phyloP scores from a whole-genome alignment of 2,329 filamentous ascomycete species.

The Xylogone sp. region DNA sequence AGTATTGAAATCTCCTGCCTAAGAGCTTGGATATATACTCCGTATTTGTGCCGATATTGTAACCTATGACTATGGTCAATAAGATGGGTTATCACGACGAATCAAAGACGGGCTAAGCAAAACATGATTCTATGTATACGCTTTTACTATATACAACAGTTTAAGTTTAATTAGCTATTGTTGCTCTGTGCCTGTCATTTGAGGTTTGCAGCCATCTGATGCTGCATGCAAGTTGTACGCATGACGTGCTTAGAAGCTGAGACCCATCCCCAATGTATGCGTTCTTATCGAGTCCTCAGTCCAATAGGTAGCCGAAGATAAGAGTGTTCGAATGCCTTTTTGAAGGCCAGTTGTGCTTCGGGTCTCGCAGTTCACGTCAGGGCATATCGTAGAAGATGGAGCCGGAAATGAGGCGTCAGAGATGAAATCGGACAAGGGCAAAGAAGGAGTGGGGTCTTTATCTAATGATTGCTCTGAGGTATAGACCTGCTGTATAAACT shows the following conservation, averaged over 20 bases:
- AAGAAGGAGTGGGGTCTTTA: neutral
- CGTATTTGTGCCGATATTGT: too few relatives aligned
- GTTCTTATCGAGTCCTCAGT: neutral
- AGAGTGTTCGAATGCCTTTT: neutral
- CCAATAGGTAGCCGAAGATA: neutral
- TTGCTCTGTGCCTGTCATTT: too few relatives aligned
- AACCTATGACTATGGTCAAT: too few relatives aligned
- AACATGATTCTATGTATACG: too few relatives aligned
- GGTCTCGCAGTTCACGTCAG: neutral
- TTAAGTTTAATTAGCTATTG: too few relatives aligned
- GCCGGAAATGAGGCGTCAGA: neutral
- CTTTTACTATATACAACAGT: too few relatives aligned
- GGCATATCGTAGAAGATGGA: neutral
- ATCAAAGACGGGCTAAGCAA: too few relatives aligned
- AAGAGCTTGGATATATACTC: too few relatives aligned
- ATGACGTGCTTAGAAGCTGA: neutral
- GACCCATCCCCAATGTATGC: neutral
- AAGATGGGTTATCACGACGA: too few relatives aligned
- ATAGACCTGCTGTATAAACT: neutral
- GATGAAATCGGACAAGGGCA: neutral
- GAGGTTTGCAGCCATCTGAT: too few relatives aligned
- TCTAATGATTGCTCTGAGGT: neutral
- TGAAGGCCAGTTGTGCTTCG: neutral
- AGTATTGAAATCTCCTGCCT: too few relatives aligned
- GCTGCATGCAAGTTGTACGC: too few relatives aligned